These are phyloP conservation scores for Silybum marianum DNA, from an alignment of 129 eudicot species.

Conservation along the genomic window DNA sequence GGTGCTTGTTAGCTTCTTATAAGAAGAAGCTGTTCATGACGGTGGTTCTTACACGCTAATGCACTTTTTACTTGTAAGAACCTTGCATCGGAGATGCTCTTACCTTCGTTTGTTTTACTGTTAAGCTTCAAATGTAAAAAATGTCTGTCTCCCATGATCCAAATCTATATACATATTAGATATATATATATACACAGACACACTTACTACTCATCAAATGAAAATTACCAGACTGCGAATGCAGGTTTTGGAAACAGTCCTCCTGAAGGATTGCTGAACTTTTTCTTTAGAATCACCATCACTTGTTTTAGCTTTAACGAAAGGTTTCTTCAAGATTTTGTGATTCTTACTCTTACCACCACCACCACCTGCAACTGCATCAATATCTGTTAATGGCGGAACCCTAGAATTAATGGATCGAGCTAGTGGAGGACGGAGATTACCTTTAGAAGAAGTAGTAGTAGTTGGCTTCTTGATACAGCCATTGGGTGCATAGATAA, in stretches of 20 bases:
- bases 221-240: neutral
- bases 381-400: neutral
- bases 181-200: too few relatives aligned
- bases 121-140: too few relatives aligned
- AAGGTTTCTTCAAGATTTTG: neutral
- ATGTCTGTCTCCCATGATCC: too few relatives aligned
- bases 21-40: too few relatives aligned
- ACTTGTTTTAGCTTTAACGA: neutral
- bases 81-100: too few relatives aligned
- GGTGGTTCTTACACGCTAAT: too few relatives aligned
- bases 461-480: slow-evolving; percentile 12
- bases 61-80: too few relatives aligned
- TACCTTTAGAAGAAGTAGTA: neutral
- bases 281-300: neutral
- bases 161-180: too few relatives aligned
- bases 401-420: neutral
- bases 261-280: neutral
- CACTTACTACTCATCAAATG: neutral
- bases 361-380: neutral
- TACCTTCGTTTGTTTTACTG: too few relatives aligned
- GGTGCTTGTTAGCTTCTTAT: too few relatives aligned
- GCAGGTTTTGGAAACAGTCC: neutral
- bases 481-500: slow-evolving; percentile 19
- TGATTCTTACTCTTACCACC: neutral
- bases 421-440: neutral